Evolutionary conservation across 2,329 filamentous ascomycete genomes (phyloP).

Genomic region (Fusarium papillatum): DNA sequence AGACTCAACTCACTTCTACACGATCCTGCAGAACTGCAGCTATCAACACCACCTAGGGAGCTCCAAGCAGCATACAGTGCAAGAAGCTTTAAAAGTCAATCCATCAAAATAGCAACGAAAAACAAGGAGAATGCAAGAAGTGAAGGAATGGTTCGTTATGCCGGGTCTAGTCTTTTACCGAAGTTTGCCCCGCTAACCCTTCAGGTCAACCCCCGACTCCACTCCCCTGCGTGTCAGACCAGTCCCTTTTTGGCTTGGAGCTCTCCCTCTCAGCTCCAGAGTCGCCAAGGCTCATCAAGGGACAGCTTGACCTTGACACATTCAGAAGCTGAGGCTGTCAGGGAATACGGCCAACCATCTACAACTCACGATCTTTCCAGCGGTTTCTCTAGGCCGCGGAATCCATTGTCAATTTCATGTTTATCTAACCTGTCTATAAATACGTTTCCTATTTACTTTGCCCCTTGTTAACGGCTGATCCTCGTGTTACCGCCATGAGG

Average conservation of each 20-base stretch:
- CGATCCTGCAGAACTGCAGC: neutral
- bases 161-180: slow-evolving; percentile 38
- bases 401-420: slow-evolving; percentile 8
- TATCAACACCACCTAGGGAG: neutral
- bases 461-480: slow-evolving; percentile 18
- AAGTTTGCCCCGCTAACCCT: slow-evolving; percentile 40
- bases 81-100: slow-evolving; percentile 25
- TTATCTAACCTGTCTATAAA: slow-evolving; percentile 5
- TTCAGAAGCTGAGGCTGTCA: slow-evolving; percentile 39
- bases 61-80: slow-evolving; percentile 29
- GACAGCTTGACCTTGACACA: slow-evolving; percentile 48
- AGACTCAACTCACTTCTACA: neutral
- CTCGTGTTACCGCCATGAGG: slow-evolving; percentile 59
- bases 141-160: slow-evolving; percentile 31
- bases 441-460: slow-evolving; percentile 9
- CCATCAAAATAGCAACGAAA: slow-evolving; percentile 4
- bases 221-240: slow-evolving; percentile 39
- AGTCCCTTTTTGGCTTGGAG: slow-evolving; percentile 43
- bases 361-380: slow-evolving; percentile 12
- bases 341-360: slow-evolving; percentile 23
- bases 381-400: slow-evolving; percentile 20
- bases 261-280: slow-evolving; percentile 27
- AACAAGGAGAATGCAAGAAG: slow-evolving; percentile 20
- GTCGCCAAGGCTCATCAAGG: slow-evolving; percentile 28
- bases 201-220: slow-evolving; percentile 13